Conservation (phyloP, 345 rosid genomes). For the Raphanus raphanistrum region DNA sequence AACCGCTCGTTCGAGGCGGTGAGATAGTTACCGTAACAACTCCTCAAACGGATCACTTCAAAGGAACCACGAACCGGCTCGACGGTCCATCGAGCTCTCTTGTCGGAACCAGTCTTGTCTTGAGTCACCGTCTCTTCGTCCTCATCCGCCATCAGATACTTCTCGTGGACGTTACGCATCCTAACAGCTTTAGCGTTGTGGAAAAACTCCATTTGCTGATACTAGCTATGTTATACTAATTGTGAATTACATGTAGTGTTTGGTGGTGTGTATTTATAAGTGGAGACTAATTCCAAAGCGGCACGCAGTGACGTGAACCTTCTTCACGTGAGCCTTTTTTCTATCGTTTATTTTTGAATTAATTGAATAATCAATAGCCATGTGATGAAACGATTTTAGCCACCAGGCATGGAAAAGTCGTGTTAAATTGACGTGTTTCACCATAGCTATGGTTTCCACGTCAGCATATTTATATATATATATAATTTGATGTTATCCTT, state of each 20-base stretch:
- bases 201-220: constrained; percentile 66
- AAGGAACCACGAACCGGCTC: constrained; percentile 58
- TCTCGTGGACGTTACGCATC: constrained; percentile 69
- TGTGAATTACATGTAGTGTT: constrained; percentile 8
- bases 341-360: not conserved
- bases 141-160: constrained; percentile 69
- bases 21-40: constrained; percentile 64
- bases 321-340: constrained; percentile 17
- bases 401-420: constrained; percentile 11
- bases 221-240: not conserved
- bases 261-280: constrained; percentile 13
- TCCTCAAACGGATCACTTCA: constrained; percentile 58
- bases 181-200: constrained; percentile 78
- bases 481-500: constrained; percentile 6
- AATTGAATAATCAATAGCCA: constrained; percentile 9
- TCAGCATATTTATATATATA: constrained; percentile 13
- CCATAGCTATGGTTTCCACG: constrained; percentile 1
- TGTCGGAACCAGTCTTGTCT: constrained; percentile 62
- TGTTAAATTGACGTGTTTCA: constrained; percentile 28
- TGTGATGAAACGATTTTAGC: constrained; percentile 19
- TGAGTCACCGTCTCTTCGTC: constrained; percentile 73
- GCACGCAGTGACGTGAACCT: constrained; percentile 25
- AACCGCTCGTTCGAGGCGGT: constrained; percentile 78
- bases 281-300: constrained; percentile 20
- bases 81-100: constrained; percentile 65